These are phyloP conservation scores for Pisolithus microcarpus DNA, from an alignment of 768 basidiomycete species.

Conservation along the genomic window DNA sequence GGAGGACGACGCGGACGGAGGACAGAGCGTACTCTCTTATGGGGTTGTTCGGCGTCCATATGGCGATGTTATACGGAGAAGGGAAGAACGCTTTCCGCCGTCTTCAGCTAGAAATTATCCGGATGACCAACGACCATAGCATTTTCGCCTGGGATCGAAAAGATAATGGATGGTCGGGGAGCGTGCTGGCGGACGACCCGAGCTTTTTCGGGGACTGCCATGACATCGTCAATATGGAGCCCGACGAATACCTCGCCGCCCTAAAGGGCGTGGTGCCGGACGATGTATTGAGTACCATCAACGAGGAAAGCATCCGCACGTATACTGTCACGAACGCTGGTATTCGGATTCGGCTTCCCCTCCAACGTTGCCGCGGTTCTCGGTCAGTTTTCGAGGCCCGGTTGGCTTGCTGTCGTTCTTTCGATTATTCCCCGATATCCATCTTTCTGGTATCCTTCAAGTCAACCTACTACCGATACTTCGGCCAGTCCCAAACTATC, in stretches of 20 bases:
- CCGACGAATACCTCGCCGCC: not conserved
- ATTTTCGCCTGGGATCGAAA: constrained; percentile 5
- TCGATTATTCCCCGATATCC: not conserved
- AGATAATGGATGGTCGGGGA: not conserved
- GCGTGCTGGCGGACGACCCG: not conserved
- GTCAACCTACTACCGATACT: not conserved
- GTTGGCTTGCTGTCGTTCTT: not conserved
- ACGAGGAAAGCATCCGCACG: not conserved
- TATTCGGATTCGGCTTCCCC: not conserved
- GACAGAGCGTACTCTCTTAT: constrained; percentile 13
- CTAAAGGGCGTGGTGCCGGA: not conserved
- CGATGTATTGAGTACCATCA: no score
- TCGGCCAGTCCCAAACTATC: not conserved
- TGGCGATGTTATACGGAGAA: constrained; percentile 13
- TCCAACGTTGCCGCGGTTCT: not conserved
- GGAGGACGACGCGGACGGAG: constrained; percentile 11
- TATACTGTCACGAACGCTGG: not conserved
- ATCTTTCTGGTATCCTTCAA: not conserved
- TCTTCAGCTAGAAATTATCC: constrained; percentile 5
- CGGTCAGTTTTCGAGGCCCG: not conserved
- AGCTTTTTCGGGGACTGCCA: not conserved
- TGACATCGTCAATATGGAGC: not conserved
- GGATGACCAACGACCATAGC: not conserved
- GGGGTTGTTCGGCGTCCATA: constrained; percentile 9
- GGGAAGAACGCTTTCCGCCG: constrained; percentile 8